Conservation (phyloP, 148 eudicot species). For the Cornus suecica region DNA sequence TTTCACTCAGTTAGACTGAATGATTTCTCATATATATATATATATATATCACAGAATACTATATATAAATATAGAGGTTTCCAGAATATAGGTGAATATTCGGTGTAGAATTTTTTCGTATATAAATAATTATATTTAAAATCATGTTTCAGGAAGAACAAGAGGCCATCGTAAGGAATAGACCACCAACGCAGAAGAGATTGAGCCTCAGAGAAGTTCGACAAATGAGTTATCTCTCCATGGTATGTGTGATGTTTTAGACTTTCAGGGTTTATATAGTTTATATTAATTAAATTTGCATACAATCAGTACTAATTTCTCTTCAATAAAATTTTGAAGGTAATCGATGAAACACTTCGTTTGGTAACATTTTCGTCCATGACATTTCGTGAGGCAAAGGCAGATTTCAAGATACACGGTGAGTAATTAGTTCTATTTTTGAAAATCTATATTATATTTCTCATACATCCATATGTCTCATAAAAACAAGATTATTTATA, state of each 20-base stretch:
- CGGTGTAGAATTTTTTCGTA: no score
- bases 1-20: no score
- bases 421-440: slow-evolving; percentile 13
- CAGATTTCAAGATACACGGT: slow-evolving; percentile 62
- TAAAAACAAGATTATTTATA: no score
- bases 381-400: slow-evolving; percentile 77
- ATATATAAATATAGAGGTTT: no score
- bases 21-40: no score
- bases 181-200: slow-evolving; percentile 59
- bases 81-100: no score
- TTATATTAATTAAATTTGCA: background rate
- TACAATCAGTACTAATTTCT: background rate
- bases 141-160: slow-evolving; percentile 82
- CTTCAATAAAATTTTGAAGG: slow-evolving; percentile 32
- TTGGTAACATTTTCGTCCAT: slow-evolving; percentile 70
- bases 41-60: no score
- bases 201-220: slow-evolving; percentile 65
- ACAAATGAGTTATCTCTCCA: slow-evolving; percentile 78
- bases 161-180: slow-evolving; percentile 58
- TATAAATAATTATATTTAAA: no score
- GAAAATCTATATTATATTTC: no score
- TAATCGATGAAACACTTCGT: slow-evolving; percentile 88
- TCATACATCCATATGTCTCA: no score
- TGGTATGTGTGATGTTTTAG: slow-evolving; percentile 30
- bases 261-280: no score